phyloP scores from a whole-genome alignment of 176 grass and related monocot genomes.

The Aechmea fasciata region DNA sequence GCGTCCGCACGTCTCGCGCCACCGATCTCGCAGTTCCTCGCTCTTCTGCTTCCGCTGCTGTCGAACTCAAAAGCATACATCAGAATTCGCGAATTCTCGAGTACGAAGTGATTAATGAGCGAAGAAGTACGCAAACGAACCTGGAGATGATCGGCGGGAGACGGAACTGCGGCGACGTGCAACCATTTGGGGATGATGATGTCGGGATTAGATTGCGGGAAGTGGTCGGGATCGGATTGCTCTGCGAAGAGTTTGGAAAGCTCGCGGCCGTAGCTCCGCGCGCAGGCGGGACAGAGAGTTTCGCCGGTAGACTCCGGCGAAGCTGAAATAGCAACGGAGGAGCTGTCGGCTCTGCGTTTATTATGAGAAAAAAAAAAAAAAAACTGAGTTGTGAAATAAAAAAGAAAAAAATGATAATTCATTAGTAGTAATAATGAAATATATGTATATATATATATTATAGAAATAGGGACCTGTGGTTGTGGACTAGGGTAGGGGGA shows the following conservation, averaged over 20 bases:
- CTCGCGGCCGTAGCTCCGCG: no score
- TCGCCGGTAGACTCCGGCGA: no score
- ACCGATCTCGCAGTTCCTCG: constrained; percentile 5
- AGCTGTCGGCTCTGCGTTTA: no score
- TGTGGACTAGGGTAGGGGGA: constrained; percentile 25
- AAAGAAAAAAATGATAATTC: not conserved
- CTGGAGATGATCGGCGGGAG: constrained; percentile 28
- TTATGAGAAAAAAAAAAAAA: no score
- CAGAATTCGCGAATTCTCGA: not conserved
- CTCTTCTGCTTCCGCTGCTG: constrained; percentile 2
- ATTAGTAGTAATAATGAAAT: not conserved
- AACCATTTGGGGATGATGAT: constrained; percentile 45
- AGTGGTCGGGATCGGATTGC: constrained; percentile 48
- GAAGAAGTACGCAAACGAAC: constrained; percentile 8
- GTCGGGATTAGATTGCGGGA: constrained; percentile 35
- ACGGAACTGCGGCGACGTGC: constrained; percentile 45
- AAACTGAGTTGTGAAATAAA: not conserved
- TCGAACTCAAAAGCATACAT: not conserved
- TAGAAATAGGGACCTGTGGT: constrained; percentile 29
- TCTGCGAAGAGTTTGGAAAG: not conserved
- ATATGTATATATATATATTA: no score
- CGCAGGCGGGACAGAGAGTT: no score
- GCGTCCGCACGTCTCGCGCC: not conserved
- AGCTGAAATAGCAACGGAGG: no score
- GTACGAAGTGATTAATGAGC: not conserved